Evolutionary conservation across 306 rosid genomes (phyloP).

Genomic region (Medicago lupulina): DNA sequence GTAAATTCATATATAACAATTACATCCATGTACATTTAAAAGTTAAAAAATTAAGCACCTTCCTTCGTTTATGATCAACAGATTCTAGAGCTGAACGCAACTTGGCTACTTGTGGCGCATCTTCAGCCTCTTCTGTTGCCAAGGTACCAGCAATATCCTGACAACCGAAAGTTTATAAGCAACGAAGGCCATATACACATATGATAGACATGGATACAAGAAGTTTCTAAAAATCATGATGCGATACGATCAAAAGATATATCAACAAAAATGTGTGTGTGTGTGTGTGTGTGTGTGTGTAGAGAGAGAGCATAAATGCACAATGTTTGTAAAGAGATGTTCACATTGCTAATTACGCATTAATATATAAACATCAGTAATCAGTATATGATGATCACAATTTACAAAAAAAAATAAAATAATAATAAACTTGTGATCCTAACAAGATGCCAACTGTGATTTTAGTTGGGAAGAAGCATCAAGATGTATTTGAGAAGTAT

Average conservation of each 20-base stretch:
- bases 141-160: constrained; percentile 99
- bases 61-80: constrained; percentile 97
- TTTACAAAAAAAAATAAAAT: background rate
- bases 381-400: background rate
- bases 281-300: background rate
- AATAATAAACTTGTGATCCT: background rate
- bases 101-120: constrained; percentile 85
- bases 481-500: constrained; percentile 8
- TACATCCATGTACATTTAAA: constrained; percentile 3
- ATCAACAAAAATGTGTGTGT: background rate
- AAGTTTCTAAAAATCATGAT: background rate
- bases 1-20: background rate
- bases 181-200: background rate
- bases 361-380: background rate
- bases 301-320: background rate
- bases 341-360: background rate
- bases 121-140: constrained; percentile 92
- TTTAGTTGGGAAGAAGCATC: background rate
- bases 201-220: background rate
- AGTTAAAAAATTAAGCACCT: constrained; percentile 58
- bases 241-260: background rate
- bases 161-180: constrained; percentile 35
- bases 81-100: constrained; percentile 96
- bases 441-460: background rate
- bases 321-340: background rate